Conservation (phyloP, 2,329 filamentous ascomycete genomes). For the Tolypocladium endophyticum region DNA sequence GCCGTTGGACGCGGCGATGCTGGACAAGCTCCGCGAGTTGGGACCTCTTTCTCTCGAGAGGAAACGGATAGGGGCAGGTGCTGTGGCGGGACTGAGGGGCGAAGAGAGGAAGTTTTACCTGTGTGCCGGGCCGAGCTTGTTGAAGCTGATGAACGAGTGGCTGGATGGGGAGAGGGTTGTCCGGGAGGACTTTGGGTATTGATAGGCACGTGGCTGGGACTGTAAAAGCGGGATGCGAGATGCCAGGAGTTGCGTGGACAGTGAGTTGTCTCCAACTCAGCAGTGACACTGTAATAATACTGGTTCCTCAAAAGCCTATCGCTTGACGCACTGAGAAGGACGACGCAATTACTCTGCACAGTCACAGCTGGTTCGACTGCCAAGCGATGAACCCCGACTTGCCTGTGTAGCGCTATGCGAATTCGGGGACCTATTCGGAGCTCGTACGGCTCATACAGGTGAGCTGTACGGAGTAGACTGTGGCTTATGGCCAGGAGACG, state of each 20-base stretch:
- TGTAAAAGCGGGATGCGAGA: neutral
- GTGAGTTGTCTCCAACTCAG: neutral
- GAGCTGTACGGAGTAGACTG: no score
- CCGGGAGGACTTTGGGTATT: slow-evolving; percentile 54
- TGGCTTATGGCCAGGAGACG: no score
- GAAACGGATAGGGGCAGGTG: slow-evolving; percentile 27
- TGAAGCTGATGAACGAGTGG: slow-evolving; percentile 36
- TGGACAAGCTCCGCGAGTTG: slow-evolving; percentile 19
- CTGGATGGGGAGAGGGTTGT: slow-evolving; percentile 41
- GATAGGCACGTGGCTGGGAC: slow-evolving; percentile 3
- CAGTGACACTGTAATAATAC: neutral
- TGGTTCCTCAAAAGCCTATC: neutral
- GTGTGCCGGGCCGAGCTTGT: slow-evolving; percentile 34
- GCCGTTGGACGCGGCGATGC: slow-evolving; percentile 19
- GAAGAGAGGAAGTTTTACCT: slow-evolving; percentile 38
- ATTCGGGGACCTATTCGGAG: no score
- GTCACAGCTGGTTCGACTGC: no score
- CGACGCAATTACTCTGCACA: no score
- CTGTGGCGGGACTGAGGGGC: slow-evolving; percentile 29
- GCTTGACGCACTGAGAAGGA: neutral
- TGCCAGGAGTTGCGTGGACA: neutral
- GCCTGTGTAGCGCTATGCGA: no score
- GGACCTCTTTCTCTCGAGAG: slow-evolving; percentile 22
- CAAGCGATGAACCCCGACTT: no score
- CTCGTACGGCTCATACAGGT: no score